These are phyloP conservation scores for Colletotrichum somersetense DNA, from an alignment of 2,329 filamentous ascomycete species.

Conservation along the genomic window DNA sequence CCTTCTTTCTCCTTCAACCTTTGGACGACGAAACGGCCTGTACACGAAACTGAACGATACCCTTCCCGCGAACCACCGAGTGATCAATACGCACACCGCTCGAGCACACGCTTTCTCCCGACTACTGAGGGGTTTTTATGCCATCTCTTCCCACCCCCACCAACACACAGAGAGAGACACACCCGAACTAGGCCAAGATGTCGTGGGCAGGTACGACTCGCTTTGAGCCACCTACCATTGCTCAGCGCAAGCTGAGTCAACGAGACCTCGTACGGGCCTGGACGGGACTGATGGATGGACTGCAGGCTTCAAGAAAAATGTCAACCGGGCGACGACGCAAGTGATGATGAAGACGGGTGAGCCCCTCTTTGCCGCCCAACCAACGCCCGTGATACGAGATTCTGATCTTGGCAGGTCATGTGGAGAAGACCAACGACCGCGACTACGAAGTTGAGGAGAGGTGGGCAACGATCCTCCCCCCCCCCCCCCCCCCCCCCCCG, in stretches of 20 bases:
- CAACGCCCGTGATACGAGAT: constrained; percentile 2
- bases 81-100: constrained; percentile 11
- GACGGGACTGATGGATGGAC: constrained; percentile 24
- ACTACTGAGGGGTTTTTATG: not conserved
- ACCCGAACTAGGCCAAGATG: constrained; percentile 50
- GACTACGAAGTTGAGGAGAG: constrained; percentile 98
- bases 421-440: constrained; percentile 98
- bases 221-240: constrained; percentile 22
- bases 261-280: not conserved
- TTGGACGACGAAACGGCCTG: constrained; percentile 37
- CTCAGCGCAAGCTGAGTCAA: not conserved
- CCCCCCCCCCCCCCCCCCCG: too few species aligned
- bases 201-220: constrained; percentile 60
- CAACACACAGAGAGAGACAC: not conserved
- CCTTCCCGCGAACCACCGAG: constrained; percentile 19
- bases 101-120: not conserved
- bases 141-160: not conserved
- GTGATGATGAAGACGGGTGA: constrained; percentile 99
- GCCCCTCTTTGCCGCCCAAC: constrained; percentile 44
- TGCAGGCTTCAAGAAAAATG: constrained; percentile 81
- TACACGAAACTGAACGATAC: constrained; percentile 26
- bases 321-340: constrained; percentile 98
- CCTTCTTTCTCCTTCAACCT: constrained; percentile 14
- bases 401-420: constrained; percentile 74
- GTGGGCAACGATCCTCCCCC: constrained; percentile 56